Base-by-base conservation (phyloP, 2,329 filamentous ascomycete genomes). In the Monosporascus sp. region DNA sequence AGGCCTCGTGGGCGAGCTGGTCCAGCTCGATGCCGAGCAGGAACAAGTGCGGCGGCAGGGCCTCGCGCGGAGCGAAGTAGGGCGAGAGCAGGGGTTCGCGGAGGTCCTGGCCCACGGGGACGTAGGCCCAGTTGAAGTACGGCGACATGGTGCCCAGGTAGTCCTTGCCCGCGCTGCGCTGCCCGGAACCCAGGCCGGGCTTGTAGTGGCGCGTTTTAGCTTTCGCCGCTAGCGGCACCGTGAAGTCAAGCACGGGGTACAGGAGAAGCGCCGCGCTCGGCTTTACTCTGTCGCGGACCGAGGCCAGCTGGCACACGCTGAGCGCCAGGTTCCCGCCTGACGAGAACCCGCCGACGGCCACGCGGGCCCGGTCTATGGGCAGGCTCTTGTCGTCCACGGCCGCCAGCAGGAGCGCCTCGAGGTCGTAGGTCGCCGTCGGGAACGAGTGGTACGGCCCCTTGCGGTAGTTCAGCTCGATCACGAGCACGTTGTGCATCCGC, bases 1-100 rank as follows among this genome's bases (percentile, higher is more conserved):
- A 74, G 8, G 58, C 67, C 60, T 78, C 77, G 37, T 70, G 65
- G 1, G 69, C 70, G 15, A 78, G 59, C 62, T 76, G 70, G 60
- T 80, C 77, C 51, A 75, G 68, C 65, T 79, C 74, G 15, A 68
- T 68, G 0, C 64, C 73, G 6, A 78, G 55, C 37, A 77, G 59
- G 55, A 75, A 78, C 3, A 79, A 64, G 45, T 71, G 65, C 18
- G 60, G 61, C 5, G 76, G 77, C 31, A 79, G 62, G 22, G 57
- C 41, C 15, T 69, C 64, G 17, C 66, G 62, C 11, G 58, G 46
- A 5, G 66, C 64, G 38, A 62, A 70, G 22, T 55, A 53, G 0
- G 76, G 74, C 38, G 73, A 77, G 11, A 79, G 51, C 37, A 75
- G 56, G 8, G 74, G 69, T 48, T 78, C 68, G 2, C 61, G 54